Conservation (phyloP, 352 stramenopile genomes). For the Pythium dissimile region DNA sequence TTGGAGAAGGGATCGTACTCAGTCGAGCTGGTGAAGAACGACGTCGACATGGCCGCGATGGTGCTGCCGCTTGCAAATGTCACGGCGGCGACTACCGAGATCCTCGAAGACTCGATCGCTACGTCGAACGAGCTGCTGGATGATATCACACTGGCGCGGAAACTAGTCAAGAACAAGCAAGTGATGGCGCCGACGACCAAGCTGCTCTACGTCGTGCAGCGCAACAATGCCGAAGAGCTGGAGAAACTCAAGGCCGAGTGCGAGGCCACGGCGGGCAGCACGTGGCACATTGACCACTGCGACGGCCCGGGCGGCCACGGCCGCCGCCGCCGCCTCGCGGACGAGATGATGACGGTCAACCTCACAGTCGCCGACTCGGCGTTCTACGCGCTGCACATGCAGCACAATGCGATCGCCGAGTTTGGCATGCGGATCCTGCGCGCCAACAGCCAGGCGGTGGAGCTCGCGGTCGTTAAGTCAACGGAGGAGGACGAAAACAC, state of each 20-base stretch:
- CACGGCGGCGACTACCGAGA: conserved; percentile 11
- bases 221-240: conserved; percentile 45
- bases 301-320: conserved; percentile 32
- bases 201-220: conserved; percentile 42
- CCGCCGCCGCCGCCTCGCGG: conserved; percentile 20
- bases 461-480: conserved; percentile 24
- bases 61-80: conserved; percentile 31
- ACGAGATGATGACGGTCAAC: conserved; percentile 36
- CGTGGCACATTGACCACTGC: conserved; percentile 50
- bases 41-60: conserved; percentile 43
- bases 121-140: conserved; percentile 25
- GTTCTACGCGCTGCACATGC: conserved; percentile 45
- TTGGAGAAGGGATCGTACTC: conserved; percentile 47
- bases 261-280: conserved; percentile 33
- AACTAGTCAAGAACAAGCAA: conserved; percentile 35
- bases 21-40: conserved; percentile 37
- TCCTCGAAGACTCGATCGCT: conserved; percentile 25
- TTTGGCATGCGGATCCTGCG: conserved; percentile 34
- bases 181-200: conserved; percentile 37
- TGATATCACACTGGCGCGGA: conserved; percentile 38
- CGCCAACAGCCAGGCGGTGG: conserved; percentile 9
- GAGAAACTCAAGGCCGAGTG: conserved; percentile 31
- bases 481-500: conserved; percentile 5
- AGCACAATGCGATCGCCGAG: conserved; percentile 45
- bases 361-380: conserved; percentile 29